phyloP scores from a whole-genome alignment of 352 stramenopile species.

The Globisporangium lucens region DNA sequence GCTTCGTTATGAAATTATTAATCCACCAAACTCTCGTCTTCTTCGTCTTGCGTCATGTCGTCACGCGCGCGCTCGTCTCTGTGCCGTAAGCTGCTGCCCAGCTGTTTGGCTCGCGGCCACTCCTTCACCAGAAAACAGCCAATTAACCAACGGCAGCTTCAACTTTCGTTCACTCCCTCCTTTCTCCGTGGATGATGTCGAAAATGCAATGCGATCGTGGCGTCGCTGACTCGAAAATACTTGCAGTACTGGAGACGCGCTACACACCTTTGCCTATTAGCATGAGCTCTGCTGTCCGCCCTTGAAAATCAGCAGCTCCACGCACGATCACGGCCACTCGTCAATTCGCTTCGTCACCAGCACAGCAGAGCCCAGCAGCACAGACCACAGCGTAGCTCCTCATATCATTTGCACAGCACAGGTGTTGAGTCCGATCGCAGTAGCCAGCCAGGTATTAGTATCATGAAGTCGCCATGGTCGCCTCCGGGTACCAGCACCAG shows the following conservation, averaged over 20 bases:
- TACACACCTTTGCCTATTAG: neutral
- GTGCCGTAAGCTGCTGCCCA: too few species aligned
- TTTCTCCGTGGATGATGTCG: neutral
- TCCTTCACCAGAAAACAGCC: constrained; percentile 3
- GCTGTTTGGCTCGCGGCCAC: neutral
- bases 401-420: neutral
- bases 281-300: neutral
- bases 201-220: neutral
- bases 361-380: neutral
- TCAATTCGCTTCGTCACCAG: constrained; percentile 1
- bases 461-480: constrained; percentile 14
- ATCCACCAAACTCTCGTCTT: too few species aligned
- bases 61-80: too few species aligned
- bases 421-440: neutral
- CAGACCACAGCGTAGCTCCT: neutral
- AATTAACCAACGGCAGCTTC: neutral
- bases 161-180: constrained; percentile 3
- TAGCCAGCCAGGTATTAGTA: neutral
- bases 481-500: neutral
- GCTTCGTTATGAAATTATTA: too few species aligned
- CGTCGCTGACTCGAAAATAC: neutral
- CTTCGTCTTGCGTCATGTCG: too few species aligned
- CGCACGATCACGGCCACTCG: neutral
- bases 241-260: neutral
- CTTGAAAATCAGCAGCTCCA: neutral